Conservation (phyloP, 495 filamentous ascomycete species). For the Elasticomyces elasticus region DNA sequence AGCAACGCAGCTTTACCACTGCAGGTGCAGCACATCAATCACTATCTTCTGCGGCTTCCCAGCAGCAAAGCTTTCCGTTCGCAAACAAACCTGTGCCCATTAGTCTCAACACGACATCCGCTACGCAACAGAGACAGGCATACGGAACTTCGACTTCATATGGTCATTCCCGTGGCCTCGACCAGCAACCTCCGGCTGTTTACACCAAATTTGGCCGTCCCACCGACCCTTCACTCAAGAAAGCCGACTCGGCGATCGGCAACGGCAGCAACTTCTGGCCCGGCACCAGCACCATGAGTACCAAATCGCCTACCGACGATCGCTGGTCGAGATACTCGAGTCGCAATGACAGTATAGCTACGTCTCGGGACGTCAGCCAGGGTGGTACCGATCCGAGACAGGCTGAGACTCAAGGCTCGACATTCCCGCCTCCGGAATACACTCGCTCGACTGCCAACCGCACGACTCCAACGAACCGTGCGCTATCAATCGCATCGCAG, state of each 20-base stretch:
- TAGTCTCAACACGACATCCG: neutral
- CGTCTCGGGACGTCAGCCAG: constrained; percentile 33
- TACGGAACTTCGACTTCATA: neutral
- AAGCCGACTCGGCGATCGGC: constrained; percentile 1
- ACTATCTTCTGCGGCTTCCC: neutral
- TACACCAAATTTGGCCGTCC: constrained; percentile 21
- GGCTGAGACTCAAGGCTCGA: constrained; percentile 23
- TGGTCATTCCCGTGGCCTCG: neutral
- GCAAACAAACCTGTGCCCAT: neutral
- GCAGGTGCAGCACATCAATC: constrained; percentile 7
- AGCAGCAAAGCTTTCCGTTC: neutral
- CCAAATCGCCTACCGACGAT: constrained; percentile 29
- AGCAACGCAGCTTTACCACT: constrained; percentile 32
- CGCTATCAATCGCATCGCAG: constrained; percentile 11
- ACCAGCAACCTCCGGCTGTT: constrained; percentile 9
- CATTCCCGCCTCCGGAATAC: neutral
- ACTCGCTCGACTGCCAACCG: neutral
- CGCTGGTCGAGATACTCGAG: constrained; percentile 10
- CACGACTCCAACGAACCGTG: constrained; percentile 7
- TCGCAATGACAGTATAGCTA: constrained; percentile 28
- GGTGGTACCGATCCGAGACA: constrained; percentile 37
- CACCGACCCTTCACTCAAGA: neutral
- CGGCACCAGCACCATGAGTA: constrained; percentile 18
- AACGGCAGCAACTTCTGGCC: constrained; percentile 18
- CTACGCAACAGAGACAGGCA: neutral